Conservation (phyloP, 1,139 yeast genomes). For the Hemisphaericaspora lyxosophila region DNA sequence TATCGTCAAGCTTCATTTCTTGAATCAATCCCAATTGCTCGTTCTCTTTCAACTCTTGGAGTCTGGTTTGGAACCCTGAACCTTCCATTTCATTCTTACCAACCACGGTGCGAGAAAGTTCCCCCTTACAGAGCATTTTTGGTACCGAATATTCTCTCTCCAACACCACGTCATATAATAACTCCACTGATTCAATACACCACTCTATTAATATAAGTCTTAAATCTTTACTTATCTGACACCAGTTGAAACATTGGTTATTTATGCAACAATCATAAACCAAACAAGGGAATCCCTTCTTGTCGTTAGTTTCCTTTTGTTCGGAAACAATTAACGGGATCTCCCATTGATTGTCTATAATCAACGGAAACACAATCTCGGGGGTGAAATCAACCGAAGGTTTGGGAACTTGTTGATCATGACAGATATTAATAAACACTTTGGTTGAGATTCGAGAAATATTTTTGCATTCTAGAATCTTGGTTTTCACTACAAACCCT, state of each 20-base stretch:
- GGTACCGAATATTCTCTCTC: slow-evolving; percentile 53
- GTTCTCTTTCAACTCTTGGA: slow-evolving; percentile 34
- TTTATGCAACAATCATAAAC: slow-evolving; percentile 80
- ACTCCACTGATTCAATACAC: slow-evolving; percentile 70
- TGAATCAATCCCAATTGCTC: slow-evolving; percentile 45
- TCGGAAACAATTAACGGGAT: slow-evolving; percentile 74
- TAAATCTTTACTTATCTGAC: slow-evolving; percentile 52
- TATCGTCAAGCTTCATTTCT: slow-evolving; percentile 27
- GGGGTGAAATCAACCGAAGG: slow-evolving; percentile 53
- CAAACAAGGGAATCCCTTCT: slow-evolving; percentile 61
- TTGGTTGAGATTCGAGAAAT: slow-evolving; percentile 46
- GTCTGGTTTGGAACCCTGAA: slow-evolving; percentile 32
- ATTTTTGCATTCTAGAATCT: slow-evolving; percentile 38
- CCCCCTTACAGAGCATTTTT: slow-evolving; percentile 64
- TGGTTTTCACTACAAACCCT: slow-evolving; percentile 66
- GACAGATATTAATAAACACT: slow-evolving; percentile 77
- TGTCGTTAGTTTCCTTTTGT: slow-evolving; percentile 58
- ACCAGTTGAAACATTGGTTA: slow-evolving; percentile 60
- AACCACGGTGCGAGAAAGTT: slow-evolving; percentile 36
- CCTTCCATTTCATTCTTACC: slow-evolving; percentile 31
- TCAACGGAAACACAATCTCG: slow-evolving; percentile 57
- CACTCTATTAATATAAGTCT: slow-evolving; percentile 53
- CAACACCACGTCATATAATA: slow-evolving; percentile 38
- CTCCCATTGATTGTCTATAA: slow-evolving; percentile 77
- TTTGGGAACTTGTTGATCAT: slow-evolving; percentile 60